Evolutionary conservation across 108 stramenopile genomes (phyloP), one percentile per base, ranked within the genome.

Genomic region (Nitzschia putrida): DNA sequence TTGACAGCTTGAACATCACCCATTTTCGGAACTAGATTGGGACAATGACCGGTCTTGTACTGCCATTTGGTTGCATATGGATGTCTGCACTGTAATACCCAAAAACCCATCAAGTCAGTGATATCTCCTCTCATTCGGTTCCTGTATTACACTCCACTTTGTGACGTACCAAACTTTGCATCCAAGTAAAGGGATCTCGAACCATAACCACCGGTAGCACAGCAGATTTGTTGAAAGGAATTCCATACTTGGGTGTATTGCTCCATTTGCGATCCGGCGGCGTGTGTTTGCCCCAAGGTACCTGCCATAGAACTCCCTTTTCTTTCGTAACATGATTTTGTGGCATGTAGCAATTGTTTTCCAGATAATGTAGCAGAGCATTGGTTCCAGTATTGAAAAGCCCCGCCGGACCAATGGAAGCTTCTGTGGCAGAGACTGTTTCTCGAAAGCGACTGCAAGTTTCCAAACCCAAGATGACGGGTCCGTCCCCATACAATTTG

Each of bases 331-430:
- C 43, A 50, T 18, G 76, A 79, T 47, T 73, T 76, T 59, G 54
- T 55, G 20, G 54, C 20, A 13, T 39, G 47, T 58, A 68, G 29
- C 83, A 87, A 72, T 88, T 88, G 26, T 16, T 10, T 11, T 64
- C 45, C 70, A 91, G 56, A 4, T 34, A 34, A 4, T 34, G 29
- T 4, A 34, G 66, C 53, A 91, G 49, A 23, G 83, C 50, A 50
- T 92, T 89, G 18, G 91, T 86, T 14, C 86, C 85, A 0, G 77
- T 88, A 71, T 93, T 87, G 78, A 90, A 93, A 61, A 88, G 72
- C 3, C 89, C 88, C 25, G 88, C 85, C 3, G 73, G 68, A 8
- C 56, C 68, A 34, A 69, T 11, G 3, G n/a, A 29, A 4, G 25
- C 5, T 12, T 49, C 16, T 0, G 56, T 44, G 25, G 26, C 38